phyloP scores from a whole-genome alignment of 2,329 filamentous ascomycete genomes.

The Leptosphaerulina australis region DNA sequence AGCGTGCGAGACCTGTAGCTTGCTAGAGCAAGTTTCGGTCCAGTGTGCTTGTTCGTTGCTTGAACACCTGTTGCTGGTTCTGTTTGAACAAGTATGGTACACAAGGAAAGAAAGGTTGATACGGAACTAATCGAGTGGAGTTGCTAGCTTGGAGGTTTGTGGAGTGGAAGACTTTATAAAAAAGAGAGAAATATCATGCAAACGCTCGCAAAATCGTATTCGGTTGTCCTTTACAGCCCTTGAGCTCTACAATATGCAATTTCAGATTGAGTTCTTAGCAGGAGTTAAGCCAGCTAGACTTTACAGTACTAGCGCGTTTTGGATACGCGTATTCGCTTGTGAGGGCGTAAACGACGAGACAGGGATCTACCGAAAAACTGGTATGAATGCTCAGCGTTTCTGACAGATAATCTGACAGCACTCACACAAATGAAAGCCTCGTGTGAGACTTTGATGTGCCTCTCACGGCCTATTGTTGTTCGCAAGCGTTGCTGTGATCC shows the following conservation, averaged over 20 bases:
- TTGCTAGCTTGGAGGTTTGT: background rate
- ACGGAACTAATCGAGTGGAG: background rate
- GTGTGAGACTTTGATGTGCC: background rate
- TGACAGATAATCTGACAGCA: no score
- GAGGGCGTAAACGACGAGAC: background rate
- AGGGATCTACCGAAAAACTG: background rate
- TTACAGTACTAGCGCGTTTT: background rate
- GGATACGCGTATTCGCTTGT: constrained; percentile 17
- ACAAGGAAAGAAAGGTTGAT: background rate
- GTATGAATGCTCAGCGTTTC: no score
- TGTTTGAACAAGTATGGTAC: background rate
- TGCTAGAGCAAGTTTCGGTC: background rate
- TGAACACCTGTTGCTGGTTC: background rate
- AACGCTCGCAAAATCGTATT: constrained; percentile 5
- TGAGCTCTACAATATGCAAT: background rate
- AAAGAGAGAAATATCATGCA: background rate
- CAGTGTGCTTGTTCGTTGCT: background rate
- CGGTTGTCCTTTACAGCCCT: background rate
- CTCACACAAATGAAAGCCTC: background rate
- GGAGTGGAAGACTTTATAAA: background rate
- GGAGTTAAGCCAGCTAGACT: no score
- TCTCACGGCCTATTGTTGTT: background rate
- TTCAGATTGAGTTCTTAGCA: background rate
- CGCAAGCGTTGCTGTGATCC: background rate
- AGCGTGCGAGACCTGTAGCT: background rate